Evolutionary conservation across 2,329 filamentous ascomycete species (phyloP).

Genomic region (Colletotrichum plurivorum): DNA sequence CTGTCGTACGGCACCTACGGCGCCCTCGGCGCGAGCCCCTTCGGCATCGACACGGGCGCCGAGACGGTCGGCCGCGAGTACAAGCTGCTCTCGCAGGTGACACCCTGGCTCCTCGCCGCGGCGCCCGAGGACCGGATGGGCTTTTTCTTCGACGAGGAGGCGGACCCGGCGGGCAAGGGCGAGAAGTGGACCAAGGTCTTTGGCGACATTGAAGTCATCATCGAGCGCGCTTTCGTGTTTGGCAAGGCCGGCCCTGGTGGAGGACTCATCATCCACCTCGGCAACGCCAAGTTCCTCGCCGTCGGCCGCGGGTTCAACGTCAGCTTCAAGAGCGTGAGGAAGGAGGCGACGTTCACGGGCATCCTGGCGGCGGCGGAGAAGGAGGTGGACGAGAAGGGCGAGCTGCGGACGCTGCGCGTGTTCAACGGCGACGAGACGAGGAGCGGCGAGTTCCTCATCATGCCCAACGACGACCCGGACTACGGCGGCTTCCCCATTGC

Average conservation of each 20-base stretch:
- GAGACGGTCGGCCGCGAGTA: slow-evolving; percentile 49
- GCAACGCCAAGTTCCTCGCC: slow-evolving; percentile 51
- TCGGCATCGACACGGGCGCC: slow-evolving; percentile 55
- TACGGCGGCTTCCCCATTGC: slow-evolving; percentile 70
- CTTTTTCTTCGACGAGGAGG: slow-evolving; percentile 55
- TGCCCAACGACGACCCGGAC: slow-evolving; percentile 70
- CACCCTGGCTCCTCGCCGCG: slow-evolving; percentile 47
- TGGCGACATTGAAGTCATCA: slow-evolving; percentile 51
- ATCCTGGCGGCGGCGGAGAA: slow-evolving; percentile 55
- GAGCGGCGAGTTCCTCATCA: slow-evolving; percentile 62
- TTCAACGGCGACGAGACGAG: slow-evolving; percentile 59
- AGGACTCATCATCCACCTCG: slow-evolving; percentile 56
- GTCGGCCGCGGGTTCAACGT: slow-evolving; percentile 57
- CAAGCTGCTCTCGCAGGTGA: slow-evolving; percentile 49
- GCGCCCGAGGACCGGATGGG: slow-evolving; percentile 51
- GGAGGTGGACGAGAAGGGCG: slow-evolving; percentile 51
- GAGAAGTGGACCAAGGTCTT: slow-evolving; percentile 48
- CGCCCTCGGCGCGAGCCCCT: slow-evolving; percentile 55
- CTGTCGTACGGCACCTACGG: slow-evolving; percentile 56
- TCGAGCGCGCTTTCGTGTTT: slow-evolving; percentile 58
- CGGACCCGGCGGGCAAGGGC: slow-evolving; percentile 41
- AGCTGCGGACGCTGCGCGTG: slow-evolving; percentile 49
- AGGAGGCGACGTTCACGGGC: slow-evolving; percentile 53
- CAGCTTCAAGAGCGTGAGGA: slow-evolving; percentile 48
- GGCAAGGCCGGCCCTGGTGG: slow-evolving; percentile 54